Percentiles rank a stretch among this genome's conserved stretches.
These are phyloP conservation scores for Tuber melanosporum DNA, from an alignment of 495 filamentous ascomycete species.

Conservation along the genomic window DNA sequence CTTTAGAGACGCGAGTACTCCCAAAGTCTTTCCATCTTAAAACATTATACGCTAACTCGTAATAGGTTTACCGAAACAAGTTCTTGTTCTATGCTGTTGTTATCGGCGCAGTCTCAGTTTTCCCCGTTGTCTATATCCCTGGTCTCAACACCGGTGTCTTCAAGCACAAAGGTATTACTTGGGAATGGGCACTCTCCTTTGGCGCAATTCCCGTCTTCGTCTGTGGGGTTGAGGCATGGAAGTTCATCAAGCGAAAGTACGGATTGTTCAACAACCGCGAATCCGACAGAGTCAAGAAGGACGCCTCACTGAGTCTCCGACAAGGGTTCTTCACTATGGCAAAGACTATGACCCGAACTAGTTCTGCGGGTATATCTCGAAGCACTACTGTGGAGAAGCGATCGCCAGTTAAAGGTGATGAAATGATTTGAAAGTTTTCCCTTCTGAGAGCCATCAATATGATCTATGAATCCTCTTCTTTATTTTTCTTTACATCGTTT, in stretches of 20 bases:
- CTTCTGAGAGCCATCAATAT: neutral
- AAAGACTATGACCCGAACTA: slow-evolving; percentile 39
- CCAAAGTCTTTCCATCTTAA: neutral
- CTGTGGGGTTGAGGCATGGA: slow-evolving; percentile 57
- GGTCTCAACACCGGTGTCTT: slow-evolving; percentile 60
- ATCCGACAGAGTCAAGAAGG: slow-evolving; percentile 41
- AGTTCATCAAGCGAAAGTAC: slow-evolving; percentile 52
- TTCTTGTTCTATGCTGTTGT: slow-evolving; percentile 67
- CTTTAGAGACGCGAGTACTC: slow-evolving; percentile 46
- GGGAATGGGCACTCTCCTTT: slow-evolving; percentile 60
- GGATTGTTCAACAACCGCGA: slow-evolving; percentile 41
- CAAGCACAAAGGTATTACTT: slow-evolving; percentile 60
- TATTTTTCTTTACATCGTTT: neutral
- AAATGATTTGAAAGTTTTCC: slow-evolving; percentile 26
- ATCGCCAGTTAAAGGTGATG: slow-evolving; percentile 20
- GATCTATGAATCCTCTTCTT: slow-evolving; percentile 10
- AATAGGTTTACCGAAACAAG: slow-evolving; percentile 54
- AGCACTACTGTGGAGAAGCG: slow-evolving; percentile 40
- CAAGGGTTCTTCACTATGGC: slow-evolving; percentile 46
- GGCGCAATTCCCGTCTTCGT: slow-evolving; percentile 55
- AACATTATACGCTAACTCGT: slow-evolving; percentile 10
- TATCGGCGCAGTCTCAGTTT: slow-evolving; percentile 59
- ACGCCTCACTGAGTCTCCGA: slow-evolving; percentile 41
- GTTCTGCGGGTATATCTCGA: slow-evolving; percentile 21
- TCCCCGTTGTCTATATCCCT: slow-evolving; percentile 65